Evolutionary conservation across 352 stramenopile species (phyloP), one percentile per base, ranked within the genome.

Genomic region (Phytopythium chamaehyphon): DNA sequence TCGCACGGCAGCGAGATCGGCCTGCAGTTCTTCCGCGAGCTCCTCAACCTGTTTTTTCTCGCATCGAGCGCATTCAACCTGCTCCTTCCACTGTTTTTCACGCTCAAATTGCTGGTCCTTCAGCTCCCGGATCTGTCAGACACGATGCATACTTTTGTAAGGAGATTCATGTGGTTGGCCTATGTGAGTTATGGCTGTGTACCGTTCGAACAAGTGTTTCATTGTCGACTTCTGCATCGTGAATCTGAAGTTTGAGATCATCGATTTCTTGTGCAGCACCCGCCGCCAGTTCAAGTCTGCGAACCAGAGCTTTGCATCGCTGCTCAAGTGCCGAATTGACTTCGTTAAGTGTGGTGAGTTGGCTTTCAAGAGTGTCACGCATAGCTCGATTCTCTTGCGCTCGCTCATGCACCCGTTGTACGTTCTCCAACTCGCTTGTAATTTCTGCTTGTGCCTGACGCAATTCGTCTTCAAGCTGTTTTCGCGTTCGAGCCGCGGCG

Each of bases 321-420:
- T 88, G 77, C 39, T 93, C 78, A 14, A 93, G 52, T 2, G 80
- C 83, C 10, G 64, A 54, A 22, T 90, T 93, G 18, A 93, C 77
- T 54, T 89, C 78, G 12, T 88, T 83, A 3, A 93, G 61, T 18
- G 78, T 91, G 21, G 69, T 61, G 28, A 90, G 59, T 46, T 89
- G 78, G 35, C 86, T 66, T 35, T 90, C 75, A 0, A 92, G 51
- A 0, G 77, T 83, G 2, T 71, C 56, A 24, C 80, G 66, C 38
- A 90, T 54, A 4, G 51, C 59, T n/a, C 57, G 62, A 40, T 86
- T 77, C 47, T 88, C 80, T 9, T 80, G 61, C 0, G 77, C 55
- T 26, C 69, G 70, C 6, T 76, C 63, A 9, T 77, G 59, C n/a
- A 72, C 66, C 5, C 61, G 59, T 26, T 85, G 64, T 23, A 69